phyloP scores from a whole-genome alignment of 495 filamentous ascomycete genomes.

The Rhypophila decipiens region DNA sequence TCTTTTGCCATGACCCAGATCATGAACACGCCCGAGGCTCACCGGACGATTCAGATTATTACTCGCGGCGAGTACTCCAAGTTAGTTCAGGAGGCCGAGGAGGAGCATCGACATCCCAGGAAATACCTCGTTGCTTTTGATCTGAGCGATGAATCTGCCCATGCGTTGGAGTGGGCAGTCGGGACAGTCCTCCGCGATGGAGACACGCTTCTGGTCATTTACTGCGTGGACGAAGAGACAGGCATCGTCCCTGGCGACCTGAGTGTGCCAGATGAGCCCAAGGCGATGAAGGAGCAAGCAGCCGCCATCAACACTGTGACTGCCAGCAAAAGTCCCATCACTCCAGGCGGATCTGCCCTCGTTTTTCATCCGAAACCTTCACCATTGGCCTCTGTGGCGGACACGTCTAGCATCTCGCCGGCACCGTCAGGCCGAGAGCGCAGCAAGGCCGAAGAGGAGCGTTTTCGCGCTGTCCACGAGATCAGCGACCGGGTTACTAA shows the following conservation, averaged over 20 bases:
- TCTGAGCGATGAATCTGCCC: conserved; percentile 84
- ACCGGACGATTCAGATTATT: conserved; percentile 80
- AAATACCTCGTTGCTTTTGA: conserved; percentile 93
- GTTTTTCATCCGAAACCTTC: conserved; percentile 11
- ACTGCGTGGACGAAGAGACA: conserved; percentile 81
- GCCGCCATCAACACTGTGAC: conserved; percentile 42
- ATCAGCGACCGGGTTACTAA: conserved; percentile 76
- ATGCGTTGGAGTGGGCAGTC: conserved; percentile 95
- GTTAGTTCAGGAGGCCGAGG: conserved; percentile 66
- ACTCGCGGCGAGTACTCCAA: conserved; percentile 75
- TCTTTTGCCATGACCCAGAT: conserved; percentile 73
- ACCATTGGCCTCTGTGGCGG: conserved; percentile 11
- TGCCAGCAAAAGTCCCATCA: conserved; percentile 28
- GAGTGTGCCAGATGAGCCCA: conserved; percentile 42
- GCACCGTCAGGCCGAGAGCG: conserved; percentile 35
- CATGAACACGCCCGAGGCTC: conserved; percentile 62
- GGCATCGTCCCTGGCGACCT: conserved; percentile 39
- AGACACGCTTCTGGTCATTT: conserved; percentile 87
- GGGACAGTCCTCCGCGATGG: conserved; percentile 92
- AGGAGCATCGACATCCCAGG: conserved; percentile 67
- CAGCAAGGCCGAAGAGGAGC: conserved; percentile 65
- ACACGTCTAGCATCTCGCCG: conserved; percentile 28
- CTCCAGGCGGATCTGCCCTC: conserved; percentile 16
- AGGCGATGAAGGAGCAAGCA: conserved; percentile 65
- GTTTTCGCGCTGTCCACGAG: conserved; percentile 64